These are phyloP conservation scores for Allodekkera sacchari DNA, from an alignment of 805 yeast species.

Conservation along the genomic window DNA sequence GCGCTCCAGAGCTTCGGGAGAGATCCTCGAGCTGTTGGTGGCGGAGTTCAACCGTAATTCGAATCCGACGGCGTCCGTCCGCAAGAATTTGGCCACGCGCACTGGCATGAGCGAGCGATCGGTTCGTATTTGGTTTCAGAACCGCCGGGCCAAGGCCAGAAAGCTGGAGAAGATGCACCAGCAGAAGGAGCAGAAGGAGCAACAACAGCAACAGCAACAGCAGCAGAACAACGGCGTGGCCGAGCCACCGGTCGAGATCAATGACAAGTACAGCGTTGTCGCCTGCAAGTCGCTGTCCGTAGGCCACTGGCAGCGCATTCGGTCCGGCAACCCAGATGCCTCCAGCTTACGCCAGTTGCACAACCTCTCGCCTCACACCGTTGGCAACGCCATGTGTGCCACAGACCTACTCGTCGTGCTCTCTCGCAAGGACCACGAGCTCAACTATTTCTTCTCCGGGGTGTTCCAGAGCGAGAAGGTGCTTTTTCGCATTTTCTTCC, in stretches of 20 bases:
- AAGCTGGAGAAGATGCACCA: constrained; percentile 46
- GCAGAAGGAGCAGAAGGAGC: constrained; percentile 8
- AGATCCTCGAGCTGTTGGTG: constrained; percentile 59
- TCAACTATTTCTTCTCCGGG: constrained; percentile 74
- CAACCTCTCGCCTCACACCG: constrained; percentile 59
- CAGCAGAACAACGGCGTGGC: constrained; percentile 4
- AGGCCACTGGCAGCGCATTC: constrained; percentile 75
- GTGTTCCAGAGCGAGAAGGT: constrained; percentile 59
- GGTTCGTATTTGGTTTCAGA: constrained; percentile 91
- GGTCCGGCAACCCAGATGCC: constrained; percentile 47
- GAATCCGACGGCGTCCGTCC: constrained; percentile 64
- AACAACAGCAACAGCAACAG: constrained; percentile 1
- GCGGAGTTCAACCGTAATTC: constrained; percentile 64
- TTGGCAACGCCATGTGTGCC: constrained; percentile 55
- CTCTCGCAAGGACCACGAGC: constrained; percentile 61
- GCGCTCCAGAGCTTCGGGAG: constrained; percentile 44
- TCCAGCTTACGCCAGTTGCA: constrained; percentile 36
- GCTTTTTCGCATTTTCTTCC: constrained; percentile 64
- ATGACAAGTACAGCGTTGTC: constrained; percentile 57
- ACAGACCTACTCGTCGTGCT: constrained; percentile 67
- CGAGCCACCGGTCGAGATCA: constrained; percentile 41
- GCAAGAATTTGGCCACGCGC: constrained; percentile 59
- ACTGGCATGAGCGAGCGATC: constrained; percentile 84
- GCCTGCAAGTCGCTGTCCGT: constrained; percentile 64
- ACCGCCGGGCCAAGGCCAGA: constrained; percentile 70